phyloP scores from a whole-genome alignment of 768 basidiomycete species.

The Dioszegia aurantiaca region DNA sequence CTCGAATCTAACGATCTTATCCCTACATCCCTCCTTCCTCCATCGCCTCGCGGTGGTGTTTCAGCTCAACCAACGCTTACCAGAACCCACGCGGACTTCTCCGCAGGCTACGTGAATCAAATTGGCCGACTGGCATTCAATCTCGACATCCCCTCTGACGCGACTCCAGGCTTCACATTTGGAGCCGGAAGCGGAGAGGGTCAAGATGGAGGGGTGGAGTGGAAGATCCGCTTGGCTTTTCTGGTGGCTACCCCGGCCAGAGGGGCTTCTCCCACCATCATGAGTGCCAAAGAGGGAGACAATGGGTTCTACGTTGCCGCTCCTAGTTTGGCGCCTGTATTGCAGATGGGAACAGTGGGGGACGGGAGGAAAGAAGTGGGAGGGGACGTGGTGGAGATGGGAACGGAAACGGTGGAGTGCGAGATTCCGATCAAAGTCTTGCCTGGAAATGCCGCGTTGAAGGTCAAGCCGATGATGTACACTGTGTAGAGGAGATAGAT shows the following conservation, averaged over 20 bases:
- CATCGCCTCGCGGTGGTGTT: conserved; percentile 53
- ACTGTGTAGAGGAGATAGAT: conserved; percentile 19
- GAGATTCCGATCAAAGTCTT: conserved; percentile 85
- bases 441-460: conserved; percentile 82
- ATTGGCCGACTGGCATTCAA: conserved; percentile 77
- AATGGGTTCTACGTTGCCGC: conserved; percentile 60
- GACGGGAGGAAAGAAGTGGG: background rate
- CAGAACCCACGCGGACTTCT: conserved; percentile 80
- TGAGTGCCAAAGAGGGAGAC: conserved; percentile 54
- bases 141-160: conserved; percentile 88
- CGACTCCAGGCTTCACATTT: conserved; percentile 78
- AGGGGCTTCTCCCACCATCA: background rate
- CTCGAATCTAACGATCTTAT: conserved; percentile 79
- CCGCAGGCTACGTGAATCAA: conserved; percentile 69
- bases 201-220: conserved; percentile 71
- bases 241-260: conserved; percentile 67
- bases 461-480: conserved; percentile 29
- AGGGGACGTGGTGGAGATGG: conserved; percentile 58
- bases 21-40: conserved; percentile 59
- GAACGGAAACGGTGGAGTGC: conserved; percentile 86
- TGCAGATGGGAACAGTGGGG: background rate
- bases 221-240: conserved; percentile 82
- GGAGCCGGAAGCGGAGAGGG: conserved; percentile 55
- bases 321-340: conserved; percentile 33
- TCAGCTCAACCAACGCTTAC: conserved; percentile 57